Percentiles rank a stretch among this genome's conserved stretches.
Conservation (phyloP, 441 rosid genomes). For the Aleurites moluccanus region DNA sequence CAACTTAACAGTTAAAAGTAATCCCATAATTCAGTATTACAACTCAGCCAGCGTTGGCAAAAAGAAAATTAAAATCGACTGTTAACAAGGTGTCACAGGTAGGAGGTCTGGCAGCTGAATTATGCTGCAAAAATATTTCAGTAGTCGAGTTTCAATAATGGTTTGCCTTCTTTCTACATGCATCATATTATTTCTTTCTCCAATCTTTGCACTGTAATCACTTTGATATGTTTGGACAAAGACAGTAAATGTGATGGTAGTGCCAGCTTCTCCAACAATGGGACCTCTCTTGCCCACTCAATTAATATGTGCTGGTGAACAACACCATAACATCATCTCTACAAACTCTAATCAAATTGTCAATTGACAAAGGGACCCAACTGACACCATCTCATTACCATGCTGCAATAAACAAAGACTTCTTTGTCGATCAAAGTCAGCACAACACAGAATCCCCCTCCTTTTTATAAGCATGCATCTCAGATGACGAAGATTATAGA, state of each 20-base stretch:
- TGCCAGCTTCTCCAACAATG: too few species aligned
- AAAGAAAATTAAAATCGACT: too few species aligned
- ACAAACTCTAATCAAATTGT: background rate
- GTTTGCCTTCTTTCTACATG: background rate
- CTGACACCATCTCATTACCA: background rate
- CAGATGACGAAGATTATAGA: background rate
- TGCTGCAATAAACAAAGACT: background rate
- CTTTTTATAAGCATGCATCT: background rate
- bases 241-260: too few species aligned
- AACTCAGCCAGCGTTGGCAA: too few species aligned
- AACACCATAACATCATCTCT: background rate
- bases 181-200: background rate
- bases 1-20: background rate
- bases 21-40: too few species aligned
- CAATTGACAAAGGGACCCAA: background rate
- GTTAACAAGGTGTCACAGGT: too few species aligned
- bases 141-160: background rate
- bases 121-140: too few species aligned
- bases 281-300: too few species aligned
- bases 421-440: background rate
- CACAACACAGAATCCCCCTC: too few species aligned
- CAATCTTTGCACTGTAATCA: background rate
- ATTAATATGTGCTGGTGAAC: background rate
- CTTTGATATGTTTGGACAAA: too few species aligned
- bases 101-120: too few species aligned